A percentile compares a stretch with the other conserved stretches of the same genome.
Conservation (phyloP, 495 filamentous ascomycete genomes). For the Hyaloscypha finlandica region DNA sequence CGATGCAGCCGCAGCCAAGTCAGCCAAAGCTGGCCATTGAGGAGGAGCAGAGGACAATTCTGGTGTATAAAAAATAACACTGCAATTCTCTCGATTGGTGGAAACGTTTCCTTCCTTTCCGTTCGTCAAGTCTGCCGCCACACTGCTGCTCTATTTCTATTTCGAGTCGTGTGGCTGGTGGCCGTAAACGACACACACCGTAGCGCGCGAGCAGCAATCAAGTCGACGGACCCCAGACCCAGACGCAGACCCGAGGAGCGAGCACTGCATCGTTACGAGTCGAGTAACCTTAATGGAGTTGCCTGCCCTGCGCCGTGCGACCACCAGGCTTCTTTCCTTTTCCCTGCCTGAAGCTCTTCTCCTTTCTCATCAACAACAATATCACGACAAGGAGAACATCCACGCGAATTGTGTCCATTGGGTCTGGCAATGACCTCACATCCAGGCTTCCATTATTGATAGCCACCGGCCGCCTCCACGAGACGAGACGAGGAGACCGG, state of each 20-base stretch:
- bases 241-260: neutral
- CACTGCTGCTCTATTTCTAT: neutral
- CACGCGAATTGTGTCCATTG: neutral
- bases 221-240: neutral
- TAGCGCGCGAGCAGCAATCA: too few species aligned
- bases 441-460: slow-evolving; percentile 1
- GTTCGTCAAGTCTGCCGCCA: neutral
- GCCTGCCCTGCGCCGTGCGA: neutral
- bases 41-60: neutral
- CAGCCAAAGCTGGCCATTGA: neutral
- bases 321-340: neutral
- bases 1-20: neutral
- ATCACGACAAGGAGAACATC: neutral
- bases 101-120: too few species aligned
- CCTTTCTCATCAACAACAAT: neutral
- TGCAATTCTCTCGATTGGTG: too few species aligned
- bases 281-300: neutral
- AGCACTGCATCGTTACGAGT: neutral
- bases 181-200: neutral
- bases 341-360: neutral
- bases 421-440: slow-evolving; percentile 12
- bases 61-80: too few species aligned
- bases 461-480: neutral
- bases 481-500: neutral
- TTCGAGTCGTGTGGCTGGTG: neutral